Conservation (phyloP, 192 early-diverging fungal genomes). For the Gonapodya prolifera region DNA sequence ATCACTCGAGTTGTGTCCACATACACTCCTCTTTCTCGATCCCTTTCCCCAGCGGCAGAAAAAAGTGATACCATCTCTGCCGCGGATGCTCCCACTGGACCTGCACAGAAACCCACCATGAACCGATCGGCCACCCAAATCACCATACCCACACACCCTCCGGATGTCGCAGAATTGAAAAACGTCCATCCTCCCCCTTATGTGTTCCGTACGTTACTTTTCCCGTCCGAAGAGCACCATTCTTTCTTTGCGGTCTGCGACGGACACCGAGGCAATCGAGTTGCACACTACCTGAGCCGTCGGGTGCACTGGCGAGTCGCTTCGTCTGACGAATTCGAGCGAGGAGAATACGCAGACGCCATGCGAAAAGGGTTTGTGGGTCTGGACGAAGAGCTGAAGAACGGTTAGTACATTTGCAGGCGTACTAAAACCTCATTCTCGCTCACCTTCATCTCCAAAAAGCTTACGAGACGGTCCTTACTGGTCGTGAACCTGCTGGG, state of each 20-base stretch:
- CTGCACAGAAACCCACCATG: not conserved
- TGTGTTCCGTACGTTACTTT: not conserved
- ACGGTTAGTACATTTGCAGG: conserved; percentile 28
- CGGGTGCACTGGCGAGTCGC: conserved; percentile 62
- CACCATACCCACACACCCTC: not conserved
- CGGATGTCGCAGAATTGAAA: not conserved
- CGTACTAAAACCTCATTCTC: not conserved
- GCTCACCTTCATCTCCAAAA: not conserved
- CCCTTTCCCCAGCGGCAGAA: not conserved
- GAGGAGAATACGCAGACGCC: conserved; percentile 57
- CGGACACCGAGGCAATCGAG: conserved; percentile 13
- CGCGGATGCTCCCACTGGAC: not conserved
- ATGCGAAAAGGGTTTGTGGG: conserved; percentile 72
- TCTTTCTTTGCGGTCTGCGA: conserved; percentile 4
- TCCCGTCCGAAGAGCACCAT: not conserved
- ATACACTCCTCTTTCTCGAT: not conserved
- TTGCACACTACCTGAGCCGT: conserved; percentile 73
- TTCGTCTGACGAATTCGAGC: conserved; percentile 43
- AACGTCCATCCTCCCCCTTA: conserved; percentile 1
- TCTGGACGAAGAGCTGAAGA: conserved; percentile 64
- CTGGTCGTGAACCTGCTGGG: conserved; percentile 70
- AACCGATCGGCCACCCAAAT: not conserved
- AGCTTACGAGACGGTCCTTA: conserved; percentile 2
- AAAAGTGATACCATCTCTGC: not conserved
- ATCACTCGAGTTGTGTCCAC: not conserved